These are phyloP conservation scores for Buddleja alternifolia DNA, from an alignment of 257 asterid genomes.

Conservation along the genomic window DNA sequence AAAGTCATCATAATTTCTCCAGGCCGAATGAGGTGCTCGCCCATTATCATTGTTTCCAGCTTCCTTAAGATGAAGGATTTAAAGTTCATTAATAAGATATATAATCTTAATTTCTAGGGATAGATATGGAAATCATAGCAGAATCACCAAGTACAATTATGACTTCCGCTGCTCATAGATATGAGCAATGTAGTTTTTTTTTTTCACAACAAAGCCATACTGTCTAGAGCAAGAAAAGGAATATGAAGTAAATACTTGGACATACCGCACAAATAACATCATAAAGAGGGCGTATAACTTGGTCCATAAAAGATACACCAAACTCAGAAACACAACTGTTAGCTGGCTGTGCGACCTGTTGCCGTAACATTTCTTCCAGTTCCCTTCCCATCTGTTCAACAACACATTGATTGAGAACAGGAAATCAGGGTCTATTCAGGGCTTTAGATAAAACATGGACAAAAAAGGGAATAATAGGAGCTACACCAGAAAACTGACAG, in stretches of 20 bases:
- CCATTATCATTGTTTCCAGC: slow-evolving; percentile 91
- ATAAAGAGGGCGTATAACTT: slow-evolving; percentile 83
- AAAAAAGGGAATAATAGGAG: neutral
- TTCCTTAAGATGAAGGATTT: slow-evolving; percentile 60
- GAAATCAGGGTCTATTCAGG: slow-evolving; percentile 19
- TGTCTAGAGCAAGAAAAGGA: slow-evolving; percentile 18
- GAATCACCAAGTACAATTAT: slow-evolving; percentile 4
- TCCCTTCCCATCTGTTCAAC: slow-evolving; percentile 91
- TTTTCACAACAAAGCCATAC: slow-evolving; percentile 4
- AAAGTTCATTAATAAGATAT: slow-evolving; percentile 16
- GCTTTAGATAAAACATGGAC: slow-evolving; percentile 13
- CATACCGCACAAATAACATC: slow-evolving; percentile 91
- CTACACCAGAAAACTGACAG: neutral
- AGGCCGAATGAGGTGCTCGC: slow-evolving; percentile 95
- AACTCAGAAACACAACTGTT: slow-evolving; percentile 74
- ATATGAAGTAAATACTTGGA: slow-evolving; percentile 17
- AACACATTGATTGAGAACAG: slow-evolving; percentile 30
- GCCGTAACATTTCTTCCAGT: slow-evolving; percentile 69
- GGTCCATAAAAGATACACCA: slow-evolving; percentile 88
- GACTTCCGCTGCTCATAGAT: slow-evolving; percentile 19
- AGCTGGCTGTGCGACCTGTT: slow-evolving; percentile 83
- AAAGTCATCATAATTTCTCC: slow-evolving; percentile 99
- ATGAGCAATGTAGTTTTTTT: neutral
- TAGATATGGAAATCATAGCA: neutral
- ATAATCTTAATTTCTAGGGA: neutral